These are phyloP conservation scores for Cinchona pubescens DNA, from an alignment of 257 asterid species.

Conservation along the genomic window DNA sequence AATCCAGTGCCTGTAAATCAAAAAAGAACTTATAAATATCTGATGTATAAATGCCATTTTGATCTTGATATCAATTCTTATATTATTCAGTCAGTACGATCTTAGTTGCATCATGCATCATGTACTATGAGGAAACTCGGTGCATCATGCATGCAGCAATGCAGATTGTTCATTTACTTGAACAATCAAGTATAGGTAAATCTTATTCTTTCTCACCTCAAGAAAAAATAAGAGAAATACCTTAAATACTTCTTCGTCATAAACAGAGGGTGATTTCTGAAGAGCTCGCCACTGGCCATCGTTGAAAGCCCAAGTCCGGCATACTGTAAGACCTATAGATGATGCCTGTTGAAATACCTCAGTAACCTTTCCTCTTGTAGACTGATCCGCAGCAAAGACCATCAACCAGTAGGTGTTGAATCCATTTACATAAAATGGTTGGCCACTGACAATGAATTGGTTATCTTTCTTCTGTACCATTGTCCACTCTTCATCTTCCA, in stretches of 20 bases:
- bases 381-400: slow-evolving; percentile 79
- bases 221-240: slow-evolving; percentile 20
- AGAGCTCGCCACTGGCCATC: slow-evolving; percentile 97
- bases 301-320: slow-evolving; percentile 97
- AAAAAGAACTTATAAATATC: background rate
- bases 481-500: slow-evolving; percentile 50
- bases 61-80: background rate
- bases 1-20: slow-evolving; percentile 68
- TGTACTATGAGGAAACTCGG: background rate
- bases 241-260: slow-evolving; percentile 78
- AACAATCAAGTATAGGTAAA: background rate
- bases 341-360: slow-evolving; percentile 79
- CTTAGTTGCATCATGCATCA: background rate
- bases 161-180: background rate
- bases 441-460: slow-evolving; percentile 60
- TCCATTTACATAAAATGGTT: slow-evolving; percentile 87
- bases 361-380: slow-evolving; percentile 70
- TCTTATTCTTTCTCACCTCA: background rate
- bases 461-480: slow-evolving; percentile 66
- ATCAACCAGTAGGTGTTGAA: slow-evolving; percentile 97
- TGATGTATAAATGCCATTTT: background rate
- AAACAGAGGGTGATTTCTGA: slow-evolving; percentile 68
- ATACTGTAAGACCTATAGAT: slow-evolving; percentile 67
- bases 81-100: background rate
- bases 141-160: background rate